Percentiles rank a stretch among this genome's conserved stretches.
These are phyloP conservation scores for Candida piceae DNA, from an alignment of 805 yeast genomes.

Conservation along the genomic window DNA sequence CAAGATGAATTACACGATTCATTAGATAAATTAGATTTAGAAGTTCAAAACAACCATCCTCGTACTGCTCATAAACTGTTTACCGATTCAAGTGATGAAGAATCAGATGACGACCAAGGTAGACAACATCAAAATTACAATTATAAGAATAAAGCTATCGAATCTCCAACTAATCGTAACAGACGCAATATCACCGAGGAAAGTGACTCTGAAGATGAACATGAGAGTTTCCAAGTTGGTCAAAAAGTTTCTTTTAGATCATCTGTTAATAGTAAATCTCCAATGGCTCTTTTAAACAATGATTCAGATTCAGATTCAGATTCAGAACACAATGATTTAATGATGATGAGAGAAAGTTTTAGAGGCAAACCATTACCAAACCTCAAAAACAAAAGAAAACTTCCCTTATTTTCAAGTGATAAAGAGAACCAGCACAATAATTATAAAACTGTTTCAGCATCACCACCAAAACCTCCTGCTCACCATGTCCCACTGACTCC, in stretches of 20 bases:
- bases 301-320: constrained; percentile 7
- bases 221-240: constrained; percentile 17
- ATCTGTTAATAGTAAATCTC: constrained; percentile 10
- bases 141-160: too few relatives aligned
- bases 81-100: constrained; percentile 29
- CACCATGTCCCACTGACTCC: constrained; percentile 21
- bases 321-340: constrained; percentile 4
- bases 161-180: too few relatives aligned
- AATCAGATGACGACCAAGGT: constrained; percentile 12
- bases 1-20: constrained; percentile 7
- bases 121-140: too few relatives aligned
- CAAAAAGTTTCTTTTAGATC: constrained; percentile 22
- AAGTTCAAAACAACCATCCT: constrained; percentile 7
- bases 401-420: neutral
- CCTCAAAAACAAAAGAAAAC: neutral
- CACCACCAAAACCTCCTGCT: constrained; percentile 25
- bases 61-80: constrained; percentile 18
- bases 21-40: constrained; percentile 16
- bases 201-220: neutral
- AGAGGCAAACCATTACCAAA: constrained; percentile 17
- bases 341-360: constrained; percentile 14
- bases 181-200: neutral
- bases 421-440: constrained; percentile 1
- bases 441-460: neutral
- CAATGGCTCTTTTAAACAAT: constrained; percentile 2